Evolutionary conservation across 805 yeast species (phyloP).

Genomic region (Wickerhamiella brachini): DNA sequence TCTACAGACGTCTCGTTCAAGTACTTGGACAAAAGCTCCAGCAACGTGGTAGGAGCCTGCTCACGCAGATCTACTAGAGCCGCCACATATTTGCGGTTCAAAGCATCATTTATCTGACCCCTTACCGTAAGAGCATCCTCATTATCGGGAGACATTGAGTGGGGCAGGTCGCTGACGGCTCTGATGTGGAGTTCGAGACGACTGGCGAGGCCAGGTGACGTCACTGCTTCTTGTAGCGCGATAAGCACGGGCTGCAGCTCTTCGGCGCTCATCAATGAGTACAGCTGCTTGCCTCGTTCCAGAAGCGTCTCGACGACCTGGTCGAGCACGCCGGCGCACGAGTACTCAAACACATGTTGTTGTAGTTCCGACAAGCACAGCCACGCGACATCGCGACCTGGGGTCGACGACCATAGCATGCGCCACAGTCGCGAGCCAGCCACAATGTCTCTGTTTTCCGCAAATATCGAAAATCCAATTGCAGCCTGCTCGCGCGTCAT

Average conservation of each 20-base stretch:
- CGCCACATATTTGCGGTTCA: neutral
- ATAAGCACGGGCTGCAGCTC: neutral
- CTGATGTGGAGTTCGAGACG: neutral
- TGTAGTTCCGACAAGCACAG: neutral
- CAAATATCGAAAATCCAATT: neutral
- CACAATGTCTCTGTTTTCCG: neutral
- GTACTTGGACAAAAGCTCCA: neutral
- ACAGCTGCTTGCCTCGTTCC: neutral
- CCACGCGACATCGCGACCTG: neutral
- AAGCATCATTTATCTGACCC: neutral
- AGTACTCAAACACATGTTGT: neutral
- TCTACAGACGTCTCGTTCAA: neutral
- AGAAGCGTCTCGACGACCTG: neutral
- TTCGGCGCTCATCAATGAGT: neutral
- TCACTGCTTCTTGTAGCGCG: neutral
- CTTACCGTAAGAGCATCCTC: neutral
- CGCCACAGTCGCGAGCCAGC: neutral
- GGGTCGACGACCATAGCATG: neutral
- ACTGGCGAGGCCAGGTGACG: neutral
- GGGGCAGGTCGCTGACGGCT: neutral
- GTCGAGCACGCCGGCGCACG: neutral
- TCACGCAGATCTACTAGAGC: neutral
- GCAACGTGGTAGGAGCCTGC: neutral
- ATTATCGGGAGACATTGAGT: neutral
- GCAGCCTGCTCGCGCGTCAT: neutral